Evolutionary conservation across 1,139 yeast genomes (phyloP).

Genomic region (Sugiyamaella paludigena): DNA sequence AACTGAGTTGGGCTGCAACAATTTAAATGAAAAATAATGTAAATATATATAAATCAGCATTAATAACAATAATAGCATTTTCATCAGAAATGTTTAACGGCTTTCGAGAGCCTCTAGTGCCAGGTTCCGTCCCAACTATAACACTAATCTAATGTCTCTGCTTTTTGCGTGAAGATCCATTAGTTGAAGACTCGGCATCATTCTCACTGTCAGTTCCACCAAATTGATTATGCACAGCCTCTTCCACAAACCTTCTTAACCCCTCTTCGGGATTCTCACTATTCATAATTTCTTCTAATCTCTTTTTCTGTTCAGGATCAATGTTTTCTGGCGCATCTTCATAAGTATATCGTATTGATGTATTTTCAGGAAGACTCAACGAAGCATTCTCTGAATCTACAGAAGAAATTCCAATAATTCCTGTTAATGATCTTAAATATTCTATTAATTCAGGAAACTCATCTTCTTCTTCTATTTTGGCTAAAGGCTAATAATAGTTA

Average conservation of each 20-base stretch:
- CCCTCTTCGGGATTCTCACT: constrained; percentile 80
- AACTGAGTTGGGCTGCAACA: background rate
- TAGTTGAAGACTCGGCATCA: constrained; percentile 2
- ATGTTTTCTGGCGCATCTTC: constrained; percentile 28
- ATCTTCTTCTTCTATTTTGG: constrained; percentile 75
- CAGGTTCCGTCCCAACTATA: too few species aligned
- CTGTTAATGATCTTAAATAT: constrained; percentile 52
- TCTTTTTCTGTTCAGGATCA: constrained; percentile 56
- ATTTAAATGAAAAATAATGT: background rate
- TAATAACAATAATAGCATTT: too few species aligned
- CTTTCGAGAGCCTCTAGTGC: background rate
- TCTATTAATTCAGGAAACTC: constrained; percentile 77
- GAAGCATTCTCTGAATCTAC: constrained; percentile 14
- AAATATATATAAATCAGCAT: background rate
- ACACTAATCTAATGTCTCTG: constrained; percentile 5
- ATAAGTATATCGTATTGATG: constrained; percentile 24
- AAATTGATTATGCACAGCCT: constrained; percentile 56
- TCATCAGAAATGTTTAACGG: background rate
- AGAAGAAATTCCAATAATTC: constrained; percentile 6
- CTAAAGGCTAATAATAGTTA: constrained; percentile 40
- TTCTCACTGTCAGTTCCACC: constrained; percentile 4
- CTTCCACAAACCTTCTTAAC: constrained; percentile 62
- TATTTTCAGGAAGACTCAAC: constrained; percentile 16
- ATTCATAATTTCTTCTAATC: constrained; percentile 66
- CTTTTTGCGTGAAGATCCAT: constrained; percentile 6